Conservation (phyloP, 225 moss, liverwort and hornwort species). For the Sphagnum contortum region DNA sequence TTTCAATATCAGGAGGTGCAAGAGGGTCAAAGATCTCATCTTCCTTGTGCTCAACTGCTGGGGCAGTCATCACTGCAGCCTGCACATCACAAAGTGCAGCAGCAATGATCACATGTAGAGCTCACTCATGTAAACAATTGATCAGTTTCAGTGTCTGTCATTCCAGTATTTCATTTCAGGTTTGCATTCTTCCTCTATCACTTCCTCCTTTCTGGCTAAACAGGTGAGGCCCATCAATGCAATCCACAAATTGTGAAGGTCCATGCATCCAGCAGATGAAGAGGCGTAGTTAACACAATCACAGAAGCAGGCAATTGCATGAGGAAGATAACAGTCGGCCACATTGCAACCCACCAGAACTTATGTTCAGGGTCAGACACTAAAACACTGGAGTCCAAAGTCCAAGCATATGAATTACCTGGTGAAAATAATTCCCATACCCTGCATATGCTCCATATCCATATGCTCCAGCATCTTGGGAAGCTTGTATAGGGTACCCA, state of each 20-base stretch:
- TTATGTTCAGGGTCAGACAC: too few relatives aligned
- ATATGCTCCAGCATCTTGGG: slow-evolving; percentile 88
- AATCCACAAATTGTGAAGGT: too few relatives aligned
- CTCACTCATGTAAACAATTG: slow-evolving; percentile 65
- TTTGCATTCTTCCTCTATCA: too few relatives aligned
- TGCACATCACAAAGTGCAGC: slow-evolving; percentile 86
- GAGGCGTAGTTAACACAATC: too few relatives aligned
- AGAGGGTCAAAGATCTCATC: slow-evolving; percentile 97
- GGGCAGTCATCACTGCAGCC: slow-evolving; percentile 79
- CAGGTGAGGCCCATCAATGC: too few relatives aligned
- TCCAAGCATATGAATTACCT: slow-evolving; percentile 53
- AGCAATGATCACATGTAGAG: slow-evolving; percentile 39
- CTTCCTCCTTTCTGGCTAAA: too few relatives aligned
- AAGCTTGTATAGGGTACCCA: slow-evolving; percentile 75
- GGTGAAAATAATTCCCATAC: slow-evolving; percentile 95
- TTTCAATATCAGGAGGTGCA: slow-evolving; percentile 92
- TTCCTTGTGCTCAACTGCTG: slow-evolving; percentile 93
- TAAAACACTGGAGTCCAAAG: too few relatives aligned
- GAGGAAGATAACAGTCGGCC: too few relatives aligned
- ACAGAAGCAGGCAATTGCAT: too few relatives aligned
- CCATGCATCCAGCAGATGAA: too few relatives aligned
- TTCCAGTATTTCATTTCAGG: too few relatives aligned
- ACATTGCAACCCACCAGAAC: too few relatives aligned
- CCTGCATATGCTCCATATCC: slow-evolving; percentile 89
- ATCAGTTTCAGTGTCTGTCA: slow-evolving; percentile 24